phyloP scores from a whole-genome alignment of 148 eudicot species.

The Nepenthes gracilis region DNA sequence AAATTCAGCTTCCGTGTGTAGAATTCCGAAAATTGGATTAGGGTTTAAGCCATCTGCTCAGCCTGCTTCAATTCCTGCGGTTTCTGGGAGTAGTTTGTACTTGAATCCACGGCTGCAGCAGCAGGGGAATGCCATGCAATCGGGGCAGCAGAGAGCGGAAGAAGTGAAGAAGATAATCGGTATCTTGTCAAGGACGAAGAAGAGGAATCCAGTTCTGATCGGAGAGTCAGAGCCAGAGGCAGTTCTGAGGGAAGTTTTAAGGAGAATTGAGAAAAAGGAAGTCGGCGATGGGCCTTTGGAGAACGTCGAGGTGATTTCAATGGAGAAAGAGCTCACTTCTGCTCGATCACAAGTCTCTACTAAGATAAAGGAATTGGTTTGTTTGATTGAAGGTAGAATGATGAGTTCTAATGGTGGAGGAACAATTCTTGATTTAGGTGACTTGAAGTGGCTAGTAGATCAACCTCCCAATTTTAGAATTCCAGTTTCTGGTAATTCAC shows the following conservation, averaged over 20 bases:
- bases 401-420: slow-evolving; percentile 21
- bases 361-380: slow-evolving; percentile 38
- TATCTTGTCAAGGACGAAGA: slow-evolving; percentile 31
- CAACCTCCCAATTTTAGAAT: slow-evolving; percentile 10
- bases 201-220: slow-evolving; percentile 64
- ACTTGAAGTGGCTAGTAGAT: slow-evolving; percentile 36
- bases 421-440: slow-evolving; percentile 58
- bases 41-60: slow-evolving; percentile 25
- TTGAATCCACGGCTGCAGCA: slow-evolving; percentile 46
- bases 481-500: neutral
- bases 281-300: slow-evolving; percentile 29
- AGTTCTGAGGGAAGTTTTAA: slow-evolving; percentile 43
- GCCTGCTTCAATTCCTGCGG: slow-evolving; percentile 5
- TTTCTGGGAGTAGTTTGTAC: slow-evolving; percentile 28
- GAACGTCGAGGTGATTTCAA: slow-evolving; percentile 32
- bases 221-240: slow-evolving; percentile 57
- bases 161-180: slow-evolving; percentile 52
- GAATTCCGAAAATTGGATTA: slow-evolving; percentile 16
- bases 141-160: slow-evolving; percentile 26
- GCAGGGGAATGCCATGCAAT: slow-evolving; percentile 14
- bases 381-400: slow-evolving; percentile 31
- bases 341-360: slow-evolving; percentile 17
- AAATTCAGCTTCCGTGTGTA: neutral
- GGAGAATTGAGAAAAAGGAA: slow-evolving; percentile 46
- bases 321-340: slow-evolving; percentile 27